phyloP scores from a whole-genome alignment of 129 eudicot genomes.

The Artemisia argyi region DNA sequence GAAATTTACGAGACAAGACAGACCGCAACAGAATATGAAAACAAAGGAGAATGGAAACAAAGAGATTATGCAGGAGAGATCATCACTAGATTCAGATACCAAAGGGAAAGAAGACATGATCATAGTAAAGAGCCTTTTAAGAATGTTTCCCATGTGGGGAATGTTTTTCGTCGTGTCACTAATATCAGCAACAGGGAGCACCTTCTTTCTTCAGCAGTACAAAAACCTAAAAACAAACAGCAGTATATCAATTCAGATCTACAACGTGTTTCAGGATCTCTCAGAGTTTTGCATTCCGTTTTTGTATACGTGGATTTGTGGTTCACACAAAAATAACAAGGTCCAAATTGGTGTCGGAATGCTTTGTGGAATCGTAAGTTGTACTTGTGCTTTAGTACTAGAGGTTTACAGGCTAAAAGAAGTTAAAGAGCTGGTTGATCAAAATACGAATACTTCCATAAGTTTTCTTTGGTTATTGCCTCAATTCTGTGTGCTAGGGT shows the following conservation, averaged over 20 bases:
- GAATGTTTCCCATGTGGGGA: slow-evolving; percentile 24
- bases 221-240: neutral
- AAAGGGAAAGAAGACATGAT: neutral
- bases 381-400: neutral
- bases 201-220: slow-evolving; percentile 18
- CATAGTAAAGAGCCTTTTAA: slow-evolving; percentile 4
- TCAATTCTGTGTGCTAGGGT: slow-evolving; percentile 22
- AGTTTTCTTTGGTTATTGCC: slow-evolving; percentile 30
- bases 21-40: neutral
- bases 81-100: neutral
- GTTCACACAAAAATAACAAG: neutral
- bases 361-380: slow-evolving; percentile 9
- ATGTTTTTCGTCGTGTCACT: slow-evolving; percentile 1
- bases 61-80: neutral
- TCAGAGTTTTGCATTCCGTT: slow-evolving; percentile 10
- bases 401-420: slow-evolving; percentile 21
- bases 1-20: slow-evolving; percentile 2
- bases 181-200: slow-evolving; percentile 6
- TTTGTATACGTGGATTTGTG: neutral
- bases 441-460: neutral
- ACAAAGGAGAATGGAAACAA: neutral
- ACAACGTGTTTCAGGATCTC: slow-evolving; percentile 8
- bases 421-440: neutral
- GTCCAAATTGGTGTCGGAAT: slow-evolving; percentile 23
- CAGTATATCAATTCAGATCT: slow-evolving; percentile 12